Percentiles rank a stretch among this genome's conserved stretches.
phyloP scores from a whole-genome alignment of 129 eudicot species.

The Saposhnikovia divaricata region DNA sequence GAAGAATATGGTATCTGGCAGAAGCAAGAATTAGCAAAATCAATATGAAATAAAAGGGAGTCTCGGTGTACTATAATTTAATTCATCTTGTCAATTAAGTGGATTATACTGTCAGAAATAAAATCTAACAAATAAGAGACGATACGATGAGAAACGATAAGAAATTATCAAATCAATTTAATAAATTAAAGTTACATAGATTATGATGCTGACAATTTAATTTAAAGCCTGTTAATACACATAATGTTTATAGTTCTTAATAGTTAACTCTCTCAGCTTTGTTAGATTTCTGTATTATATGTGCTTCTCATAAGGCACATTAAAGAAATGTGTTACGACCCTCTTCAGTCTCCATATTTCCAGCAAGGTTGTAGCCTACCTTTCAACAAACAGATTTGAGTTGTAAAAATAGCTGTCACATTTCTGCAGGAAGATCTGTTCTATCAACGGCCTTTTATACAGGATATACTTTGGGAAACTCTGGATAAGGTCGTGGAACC shows the following conservation, averaged over 20 bases:
- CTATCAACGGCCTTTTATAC: constrained; percentile 83
- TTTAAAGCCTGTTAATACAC: neutral
- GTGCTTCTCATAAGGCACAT: neutral
- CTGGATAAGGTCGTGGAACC: constrained; percentile 81
- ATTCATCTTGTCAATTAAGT: neutral
- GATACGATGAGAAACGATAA: neutral
- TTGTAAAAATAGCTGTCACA: neutral
- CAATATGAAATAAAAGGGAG: neutral
- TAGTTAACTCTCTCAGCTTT: neutral
- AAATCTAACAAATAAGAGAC: neutral
- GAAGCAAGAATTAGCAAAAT: neutral
- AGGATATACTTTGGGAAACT: constrained; percentile 81
- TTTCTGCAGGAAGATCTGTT: constrained; percentile 86
- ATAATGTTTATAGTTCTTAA: neutral
- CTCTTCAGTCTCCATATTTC: neutral
- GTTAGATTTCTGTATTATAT: neutral
- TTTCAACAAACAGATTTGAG: neutral
- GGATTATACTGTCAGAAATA: neutral
- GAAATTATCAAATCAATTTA: neutral
- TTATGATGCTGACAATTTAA: neutral
- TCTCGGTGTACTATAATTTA: neutral
- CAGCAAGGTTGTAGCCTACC: neutral
- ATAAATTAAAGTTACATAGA: neutral
- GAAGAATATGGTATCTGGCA: neutral
- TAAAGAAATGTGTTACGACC: too few relatives aligned